A percentile compares a stretch with the other conserved stretches of the same genome.
Conservation (phyloP, 148 eudicot genomes). For the Rhododendron kiyosumense region DNA sequence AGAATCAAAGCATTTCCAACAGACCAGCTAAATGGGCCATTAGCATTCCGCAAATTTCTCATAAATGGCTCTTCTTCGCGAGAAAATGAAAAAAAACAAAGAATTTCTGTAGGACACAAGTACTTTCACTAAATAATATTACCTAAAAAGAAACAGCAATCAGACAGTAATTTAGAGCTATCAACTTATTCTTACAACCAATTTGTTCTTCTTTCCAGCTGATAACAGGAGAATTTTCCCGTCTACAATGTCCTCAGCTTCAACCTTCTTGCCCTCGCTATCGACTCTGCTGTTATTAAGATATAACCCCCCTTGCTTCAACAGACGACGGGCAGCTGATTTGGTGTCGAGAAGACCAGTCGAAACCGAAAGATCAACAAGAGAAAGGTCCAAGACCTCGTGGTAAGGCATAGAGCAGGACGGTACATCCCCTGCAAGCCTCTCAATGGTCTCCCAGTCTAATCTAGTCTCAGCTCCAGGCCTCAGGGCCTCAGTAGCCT, state of each 20-base stretch:
- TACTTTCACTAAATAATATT: neutral
- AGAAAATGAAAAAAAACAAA: neutral
- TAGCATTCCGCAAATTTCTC: neutral
- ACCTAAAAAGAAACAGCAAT: neutral
- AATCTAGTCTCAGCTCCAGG: constrained; percentile 70
- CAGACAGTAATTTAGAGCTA: neutral
- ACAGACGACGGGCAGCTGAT: constrained; percentile 71
- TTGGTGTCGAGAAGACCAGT: constrained; percentile 76
- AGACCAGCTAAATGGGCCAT: neutral
- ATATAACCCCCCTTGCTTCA: constrained; percentile 91
- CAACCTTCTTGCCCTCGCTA: constrained; percentile 61
- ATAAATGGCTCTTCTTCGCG: neutral
- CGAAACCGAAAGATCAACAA: constrained; percentile 69
- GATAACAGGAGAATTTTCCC: constrained; percentile 76
- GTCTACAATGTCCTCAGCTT: constrained; percentile 65
- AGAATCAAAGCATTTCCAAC: neutral
- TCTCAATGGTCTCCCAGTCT: constrained; percentile 67
- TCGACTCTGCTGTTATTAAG: constrained; percentile 67
- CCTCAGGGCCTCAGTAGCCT: constrained; percentile 75
- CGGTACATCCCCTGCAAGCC: constrained; percentile 74
- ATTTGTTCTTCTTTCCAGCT: constrained; percentile 92
- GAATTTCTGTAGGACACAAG: neutral
- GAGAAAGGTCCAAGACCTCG: constrained; percentile 35
- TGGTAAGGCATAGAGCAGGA: constrained; percentile 46
- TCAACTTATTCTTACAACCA: constrained; percentile 78